Base-by-base conservation (phyloP, 257 asterid species). In the Verbena officinalis region DNA sequence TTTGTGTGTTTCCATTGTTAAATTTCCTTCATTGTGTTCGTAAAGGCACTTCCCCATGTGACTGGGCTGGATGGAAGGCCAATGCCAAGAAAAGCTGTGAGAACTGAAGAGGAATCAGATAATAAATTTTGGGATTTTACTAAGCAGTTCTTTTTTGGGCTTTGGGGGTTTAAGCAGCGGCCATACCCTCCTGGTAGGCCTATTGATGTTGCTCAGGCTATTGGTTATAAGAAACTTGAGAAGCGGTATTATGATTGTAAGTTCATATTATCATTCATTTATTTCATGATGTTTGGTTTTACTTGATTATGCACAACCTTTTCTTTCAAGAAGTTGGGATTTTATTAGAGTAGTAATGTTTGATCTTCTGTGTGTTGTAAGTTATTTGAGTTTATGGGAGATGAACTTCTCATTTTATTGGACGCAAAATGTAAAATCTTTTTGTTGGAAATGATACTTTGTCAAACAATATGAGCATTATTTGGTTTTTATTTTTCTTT, bases 111-210 rank as follows among this genome's bases (percentile, higher is more conserved):
- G 45, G 95, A 94, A 45, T 80, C 96, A 0, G 92, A 94, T 69
- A 91, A 94, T 76, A 94, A 94, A 72, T 94, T 94, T 62, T 94
- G 97, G 99, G 97, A 94, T 83, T 94, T 94, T 40, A 83, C 96
- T 15, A 81, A 70, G 74, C 99, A 94, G 81, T 94, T 94, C 93
- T 90, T 84, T 79, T 88, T 94, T 38, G 99, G 99, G 66, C 97
- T 94, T 56, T 94, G 99, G 99, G 95, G 99, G 22, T 94, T 94
- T 81, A 71, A 82, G 31, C 99, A 94, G 56, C 81, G 99, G 66
- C 97, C 99, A 1, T 94, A 94, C 74, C 99, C 99, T 2, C 86
- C 96, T 0, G 97, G 95, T 58, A 84, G 83, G 73, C 96, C 99
- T 17, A 88, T 90, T 46, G 99, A 94, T 71, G 97, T 79, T 36